Evolutionary conservation across 1,284 basidiomycete genomes (phyloP).

Genomic region (Ceratobasidium sp.): DNA sequence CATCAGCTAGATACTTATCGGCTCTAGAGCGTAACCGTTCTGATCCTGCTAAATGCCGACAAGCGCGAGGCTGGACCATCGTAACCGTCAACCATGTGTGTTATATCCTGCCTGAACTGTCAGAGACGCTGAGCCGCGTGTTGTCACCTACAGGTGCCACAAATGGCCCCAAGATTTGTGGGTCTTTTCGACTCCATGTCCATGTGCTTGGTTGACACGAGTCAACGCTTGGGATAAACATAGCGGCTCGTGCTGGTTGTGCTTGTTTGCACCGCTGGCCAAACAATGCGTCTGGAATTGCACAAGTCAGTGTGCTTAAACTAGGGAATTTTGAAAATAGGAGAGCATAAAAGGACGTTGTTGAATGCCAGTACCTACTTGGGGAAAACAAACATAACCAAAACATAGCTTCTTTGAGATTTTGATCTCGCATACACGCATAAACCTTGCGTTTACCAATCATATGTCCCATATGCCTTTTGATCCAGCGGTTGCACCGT

Average conservation of each 20-base stretch:
- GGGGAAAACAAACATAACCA: not conserved
- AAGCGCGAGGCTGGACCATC: not conserved
- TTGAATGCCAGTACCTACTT: not conserved
- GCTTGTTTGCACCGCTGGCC: not conserved
- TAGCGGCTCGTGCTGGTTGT: not conserved
- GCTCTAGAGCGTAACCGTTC: not conserved
- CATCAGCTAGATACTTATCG: conserved; percentile 9
- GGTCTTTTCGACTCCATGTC: not conserved
- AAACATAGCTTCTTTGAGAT: not conserved
- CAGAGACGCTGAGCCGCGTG: not conserved
- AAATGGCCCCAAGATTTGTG: not conserved
- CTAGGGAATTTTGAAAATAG: no score
- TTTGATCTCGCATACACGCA: not conserved
- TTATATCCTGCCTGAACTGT: not conserved
- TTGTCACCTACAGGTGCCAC: not conserved
- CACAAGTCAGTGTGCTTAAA: no score
- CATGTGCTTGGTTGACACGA: not conserved
- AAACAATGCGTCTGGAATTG: no score
- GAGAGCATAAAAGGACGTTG: not conserved
- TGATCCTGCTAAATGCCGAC: not conserved
- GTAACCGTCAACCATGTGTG: not conserved
- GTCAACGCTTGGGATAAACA: not conserved
- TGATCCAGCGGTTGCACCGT: no score
- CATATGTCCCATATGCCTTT: not conserved
- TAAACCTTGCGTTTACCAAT: not conserved